phyloP scores from a whole-genome alignment of 495 filamentous ascomycete species.

The Aspergillus taichungensis region DNA sequence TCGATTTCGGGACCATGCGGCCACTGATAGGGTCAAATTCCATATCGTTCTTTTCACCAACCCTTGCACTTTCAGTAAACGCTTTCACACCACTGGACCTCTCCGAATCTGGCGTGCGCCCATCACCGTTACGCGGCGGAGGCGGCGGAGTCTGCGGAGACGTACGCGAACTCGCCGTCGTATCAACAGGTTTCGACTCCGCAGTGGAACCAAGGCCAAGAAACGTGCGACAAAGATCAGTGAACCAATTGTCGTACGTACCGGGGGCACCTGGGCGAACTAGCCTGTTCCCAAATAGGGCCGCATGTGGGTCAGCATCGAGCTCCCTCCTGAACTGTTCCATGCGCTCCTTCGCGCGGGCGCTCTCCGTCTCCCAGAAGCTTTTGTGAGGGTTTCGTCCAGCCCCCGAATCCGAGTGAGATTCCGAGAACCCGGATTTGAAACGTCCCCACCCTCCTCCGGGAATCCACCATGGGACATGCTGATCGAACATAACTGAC shows the following conservation, averaged over 20 bases:
- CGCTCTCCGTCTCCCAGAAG: slow-evolving; percentile 13
- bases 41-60: slow-evolving; percentile 2
- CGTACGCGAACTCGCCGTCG: background rate
- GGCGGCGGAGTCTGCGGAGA: slow-evolving; percentile 2
- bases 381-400: slow-evolving; percentile 2
- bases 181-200: background rate
- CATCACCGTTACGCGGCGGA: too few species aligned
- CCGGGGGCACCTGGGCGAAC: slow-evolving; percentile 11
- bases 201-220: slow-evolving; percentile 10
- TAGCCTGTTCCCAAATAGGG: slow-evolving; percentile 33
- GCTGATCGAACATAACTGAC: background rate
- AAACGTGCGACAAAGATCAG: slow-evolving; percentile 20
- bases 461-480: slow-evolving; percentile 6
- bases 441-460: slow-evolving; percentile 5
- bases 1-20: slow-evolving; percentile 24
- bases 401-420: background rate
- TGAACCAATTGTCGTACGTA: slow-evolving; percentile 13
- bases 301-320: slow-evolving; percentile 31
- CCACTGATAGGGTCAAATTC: slow-evolving; percentile 35
- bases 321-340: slow-evolving; percentile 27
- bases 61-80: slow-evolving; percentile 5
- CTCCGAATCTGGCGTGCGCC: background rate
- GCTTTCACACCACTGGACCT: background rate
- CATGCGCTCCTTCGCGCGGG: slow-evolving; percentile 17
- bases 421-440: slow-evolving; percentile 10